A percentile compares a stretch with the other conserved stretches of the same genome.
Evolutionary conservation across 306 rosid species (phyloP).

Genomic region (Castanea mollissima): DNA sequence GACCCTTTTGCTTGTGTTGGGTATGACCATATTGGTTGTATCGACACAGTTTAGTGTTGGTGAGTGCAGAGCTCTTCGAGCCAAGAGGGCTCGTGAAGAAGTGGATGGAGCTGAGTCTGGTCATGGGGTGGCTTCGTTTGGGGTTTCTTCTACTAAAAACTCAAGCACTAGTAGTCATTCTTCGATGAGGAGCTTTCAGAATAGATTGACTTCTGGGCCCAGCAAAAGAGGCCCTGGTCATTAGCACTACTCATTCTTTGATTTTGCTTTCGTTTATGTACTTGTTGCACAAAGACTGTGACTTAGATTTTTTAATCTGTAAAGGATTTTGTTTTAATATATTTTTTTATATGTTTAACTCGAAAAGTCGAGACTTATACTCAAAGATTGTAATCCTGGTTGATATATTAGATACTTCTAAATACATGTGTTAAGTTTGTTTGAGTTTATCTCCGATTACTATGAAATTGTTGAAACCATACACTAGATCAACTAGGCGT

Average conservation of each 20-base stretch:
- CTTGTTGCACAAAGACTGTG: not conserved
- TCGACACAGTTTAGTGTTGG: conserved; percentile 35
- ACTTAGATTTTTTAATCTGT: not conserved
- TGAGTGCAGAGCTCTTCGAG: conserved; percentile 54
- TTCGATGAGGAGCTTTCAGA: conserved; percentile 42
- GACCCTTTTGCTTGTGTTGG: conserved; percentile 31
- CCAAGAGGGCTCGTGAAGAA: conserved; percentile 13
- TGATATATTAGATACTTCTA: not conserved
- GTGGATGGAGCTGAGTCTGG: conserved; percentile 15
- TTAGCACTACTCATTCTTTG: conserved; percentile 13
- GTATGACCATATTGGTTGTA: conserved; percentile 34
- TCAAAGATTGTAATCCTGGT: not conserved
- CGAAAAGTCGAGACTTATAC: not conserved
- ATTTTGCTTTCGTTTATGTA: not conserved
- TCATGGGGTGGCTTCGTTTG: conserved; percentile 28
- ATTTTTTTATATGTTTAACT: too few relatives aligned
- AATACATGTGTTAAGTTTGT: not conserved
- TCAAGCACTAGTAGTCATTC: conserved; percentile 21
- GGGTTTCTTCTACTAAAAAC: conserved; percentile 40
- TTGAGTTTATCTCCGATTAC: not conserved
- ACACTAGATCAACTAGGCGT: not conserved
- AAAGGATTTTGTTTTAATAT: not conserved
- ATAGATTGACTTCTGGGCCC: conserved; percentile 68
- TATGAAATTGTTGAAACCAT: not conserved
- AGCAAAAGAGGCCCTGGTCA: conserved; percentile 88